phyloP scores from a whole-genome alignment of 108 stramenopile genomes.

The Cyclotella baltica region DNA sequence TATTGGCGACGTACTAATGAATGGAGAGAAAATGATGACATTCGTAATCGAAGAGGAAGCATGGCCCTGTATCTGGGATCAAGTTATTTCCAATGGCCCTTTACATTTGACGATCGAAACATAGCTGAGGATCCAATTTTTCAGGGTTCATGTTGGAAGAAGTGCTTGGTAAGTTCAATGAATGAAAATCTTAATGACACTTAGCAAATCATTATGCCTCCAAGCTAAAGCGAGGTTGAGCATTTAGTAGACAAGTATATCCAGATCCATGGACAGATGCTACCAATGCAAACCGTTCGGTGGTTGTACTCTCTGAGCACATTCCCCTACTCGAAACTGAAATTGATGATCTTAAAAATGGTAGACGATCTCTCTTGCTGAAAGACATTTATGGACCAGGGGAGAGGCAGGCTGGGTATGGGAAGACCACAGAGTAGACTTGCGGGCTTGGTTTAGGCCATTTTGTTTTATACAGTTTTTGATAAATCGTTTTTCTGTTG shows the following conservation, averaged over 20 bases:
- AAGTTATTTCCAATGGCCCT: constrained; percentile 13
- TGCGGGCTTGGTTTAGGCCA: too few relatives aligned
- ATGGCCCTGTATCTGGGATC: constrained; percentile 24
- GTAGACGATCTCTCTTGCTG: neutral
- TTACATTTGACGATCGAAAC: constrained; percentile 15
- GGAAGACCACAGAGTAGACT: too few relatives aligned
- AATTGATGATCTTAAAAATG: neutral
- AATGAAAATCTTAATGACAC: too few relatives aligned
- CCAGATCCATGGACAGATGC: neutral
- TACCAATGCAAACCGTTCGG: neutral
- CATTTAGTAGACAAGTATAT: neutral
- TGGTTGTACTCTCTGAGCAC: neutral
- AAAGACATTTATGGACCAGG: constrained; percentile 1
- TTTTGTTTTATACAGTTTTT: too few relatives aligned
- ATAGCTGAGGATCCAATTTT: neutral
- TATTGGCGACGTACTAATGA: constrained; percentile 12
- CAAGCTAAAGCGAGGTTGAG: too few relatives aligned
- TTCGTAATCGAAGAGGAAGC: constrained; percentile 9
- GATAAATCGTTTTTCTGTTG: too few relatives aligned
- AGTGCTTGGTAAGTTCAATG: neutral
- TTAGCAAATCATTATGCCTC: too few relatives aligned
- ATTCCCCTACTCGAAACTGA: neutral
- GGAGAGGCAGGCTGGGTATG: neutral
- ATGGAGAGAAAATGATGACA: neutral
- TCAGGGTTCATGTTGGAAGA: neutral